Conservation (phyloP, 495 filamentous ascomycete genomes). For the Penicillium fimorum region DNA sequence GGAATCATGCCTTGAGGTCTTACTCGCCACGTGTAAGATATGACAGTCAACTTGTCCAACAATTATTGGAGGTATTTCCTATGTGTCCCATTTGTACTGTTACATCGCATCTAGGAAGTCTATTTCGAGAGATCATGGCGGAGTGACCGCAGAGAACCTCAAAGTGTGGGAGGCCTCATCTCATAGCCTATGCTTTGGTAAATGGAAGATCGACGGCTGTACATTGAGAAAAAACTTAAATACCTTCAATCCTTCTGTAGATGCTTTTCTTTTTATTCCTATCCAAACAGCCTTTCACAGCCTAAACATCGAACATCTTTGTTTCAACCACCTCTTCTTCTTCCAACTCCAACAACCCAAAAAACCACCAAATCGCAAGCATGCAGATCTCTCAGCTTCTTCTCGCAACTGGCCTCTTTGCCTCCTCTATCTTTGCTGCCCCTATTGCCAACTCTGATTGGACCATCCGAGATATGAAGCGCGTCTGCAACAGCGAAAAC, state of each 20-base stretch:
- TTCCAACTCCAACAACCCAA: background rate
- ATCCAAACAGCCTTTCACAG: background rate
- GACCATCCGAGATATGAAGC: conserved; percentile 48
- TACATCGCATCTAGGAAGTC: background rate
- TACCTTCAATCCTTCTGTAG: background rate
- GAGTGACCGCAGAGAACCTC: background rate
- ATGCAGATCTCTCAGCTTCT: conserved; percentile 51
- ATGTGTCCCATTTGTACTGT: background rate
- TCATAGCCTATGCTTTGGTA: background rate
- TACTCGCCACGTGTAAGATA: background rate
- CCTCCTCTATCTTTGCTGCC: conserved; percentile 40
- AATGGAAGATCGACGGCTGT: background rate
- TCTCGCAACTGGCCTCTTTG: conserved; percentile 35
- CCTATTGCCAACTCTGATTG: conserved; percentile 38
- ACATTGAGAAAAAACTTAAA: background rate
- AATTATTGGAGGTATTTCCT: background rate
- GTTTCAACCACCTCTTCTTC: too few species aligned
- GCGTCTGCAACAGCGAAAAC: conserved; percentile 46
- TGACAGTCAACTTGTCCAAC: background rate
- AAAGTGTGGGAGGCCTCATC: background rate
- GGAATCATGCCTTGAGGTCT: background rate
- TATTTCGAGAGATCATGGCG: background rate
- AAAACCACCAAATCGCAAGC: conserved; percentile 10
- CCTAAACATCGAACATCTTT: background rate
- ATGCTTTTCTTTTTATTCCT: background rate